A percentile compares a stretch with the other conserved stretches of the same genome.
Conservation (phyloP, 768 basidiomycete genomes). For the Termitomyces sp. region DNA sequence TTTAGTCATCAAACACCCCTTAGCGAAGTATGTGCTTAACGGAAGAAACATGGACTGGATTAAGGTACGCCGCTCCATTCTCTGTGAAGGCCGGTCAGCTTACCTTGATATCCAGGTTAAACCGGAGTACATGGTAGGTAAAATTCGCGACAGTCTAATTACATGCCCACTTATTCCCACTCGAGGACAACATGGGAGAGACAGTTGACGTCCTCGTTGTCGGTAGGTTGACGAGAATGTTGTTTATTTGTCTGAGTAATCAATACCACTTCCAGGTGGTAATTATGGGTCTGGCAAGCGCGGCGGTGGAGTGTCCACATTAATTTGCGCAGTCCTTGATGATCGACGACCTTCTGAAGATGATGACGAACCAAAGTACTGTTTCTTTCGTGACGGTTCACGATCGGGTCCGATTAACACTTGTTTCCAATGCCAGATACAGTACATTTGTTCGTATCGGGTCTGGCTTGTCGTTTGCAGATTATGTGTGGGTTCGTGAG, state of each 20-base stretch:
- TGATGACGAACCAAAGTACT: conserved; percentile 64
- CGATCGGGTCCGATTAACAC: neutral
- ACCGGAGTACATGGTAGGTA: conserved; percentile 79
- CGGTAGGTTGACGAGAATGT: conserved; percentile 42
- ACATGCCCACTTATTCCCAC: neutral
- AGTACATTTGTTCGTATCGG: conserved; percentile 89
- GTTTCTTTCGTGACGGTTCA: neutral
- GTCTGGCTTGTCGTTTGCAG: conserved; percentile 80
- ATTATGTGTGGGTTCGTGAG: conserved; percentile 81
- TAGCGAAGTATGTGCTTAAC: conserved; percentile 79
- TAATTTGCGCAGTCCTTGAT: conserved; percentile 88
- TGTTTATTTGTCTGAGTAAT: neutral
- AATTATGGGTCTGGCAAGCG: conserved; percentile 88
- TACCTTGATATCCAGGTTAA: conserved; percentile 53
- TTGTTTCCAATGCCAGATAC: conserved; percentile 50
- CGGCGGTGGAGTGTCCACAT: conserved; percentile 84
- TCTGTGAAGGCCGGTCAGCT: neutral
- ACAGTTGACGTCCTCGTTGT: conserved; percentile 91
- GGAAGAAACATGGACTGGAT: conserved; percentile 92
- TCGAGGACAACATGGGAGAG: conserved; percentile 89
- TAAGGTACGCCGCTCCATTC: conserved; percentile 50
- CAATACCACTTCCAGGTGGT: conserved; percentile 50
- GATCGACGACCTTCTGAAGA: conserved; percentile 56
- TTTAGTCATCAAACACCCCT: conserved; percentile 85
- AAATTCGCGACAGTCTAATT: neutral